phyloP scores from a whole-genome alignment of 495 filamentous ascomycete genomes.

The Hypomontagnella submonticulosa region DNA sequence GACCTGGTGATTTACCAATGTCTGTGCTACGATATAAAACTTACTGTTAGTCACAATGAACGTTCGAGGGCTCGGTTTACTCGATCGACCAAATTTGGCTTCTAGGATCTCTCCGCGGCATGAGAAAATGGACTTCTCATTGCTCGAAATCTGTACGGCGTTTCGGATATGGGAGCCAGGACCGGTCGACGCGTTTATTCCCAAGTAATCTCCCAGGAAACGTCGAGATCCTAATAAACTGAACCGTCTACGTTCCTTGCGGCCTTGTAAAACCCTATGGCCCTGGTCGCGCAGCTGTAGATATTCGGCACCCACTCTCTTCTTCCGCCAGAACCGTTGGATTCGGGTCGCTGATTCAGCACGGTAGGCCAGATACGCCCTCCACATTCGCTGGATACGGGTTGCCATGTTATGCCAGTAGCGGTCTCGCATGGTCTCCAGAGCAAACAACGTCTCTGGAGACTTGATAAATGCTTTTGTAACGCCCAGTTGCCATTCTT shows the following conservation, averaged over 20 bases:
- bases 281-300: constrained; percentile 89
- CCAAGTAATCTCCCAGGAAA: constrained; percentile 96
- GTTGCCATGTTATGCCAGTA: constrained; percentile 99
- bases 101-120: constrained; percentile 89
- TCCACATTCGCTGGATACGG: constrained; percentile 96
- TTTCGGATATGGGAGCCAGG: constrained; percentile 84
- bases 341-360: constrained; percentile 93
- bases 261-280: constrained; percentile 81
- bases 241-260: constrained; percentile 91
- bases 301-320: constrained; percentile 86
- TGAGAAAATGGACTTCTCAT: constrained; percentile 85
- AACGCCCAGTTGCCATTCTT: constrained; percentile 97
- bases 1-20: constrained; percentile 81
- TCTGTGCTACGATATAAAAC: constrained; percentile 88
- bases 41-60: constrained; percentile 86
- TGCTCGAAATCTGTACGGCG: constrained; percentile 67
- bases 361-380: constrained; percentile 92
- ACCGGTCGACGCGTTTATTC: constrained; percentile 80
- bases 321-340: constrained; percentile 93
- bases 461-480: constrained; percentile 99
- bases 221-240: constrained; percentile 89
- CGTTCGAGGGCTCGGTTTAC: constrained; percentile 87
- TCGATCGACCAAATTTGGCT: constrained; percentile 94
- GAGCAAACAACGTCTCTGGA: constrained; percentile 94
- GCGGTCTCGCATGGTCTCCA: constrained; percentile 96